phyloP scores from a whole-genome alignment of 345 rosid species.

The Murraya paniculata region DNA sequence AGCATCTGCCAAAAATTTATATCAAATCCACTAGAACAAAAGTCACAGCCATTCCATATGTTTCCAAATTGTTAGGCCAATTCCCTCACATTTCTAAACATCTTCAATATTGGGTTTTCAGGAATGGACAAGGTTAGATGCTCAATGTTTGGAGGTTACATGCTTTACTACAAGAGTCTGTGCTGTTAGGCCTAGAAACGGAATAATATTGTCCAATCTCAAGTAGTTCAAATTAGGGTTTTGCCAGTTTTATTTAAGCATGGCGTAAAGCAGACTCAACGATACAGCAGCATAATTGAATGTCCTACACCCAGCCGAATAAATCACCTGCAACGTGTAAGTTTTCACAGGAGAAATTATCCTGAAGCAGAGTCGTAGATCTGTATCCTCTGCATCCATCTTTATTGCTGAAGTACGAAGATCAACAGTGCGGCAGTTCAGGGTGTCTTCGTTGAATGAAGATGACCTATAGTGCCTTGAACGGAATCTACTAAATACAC shows the following conservation, averaged over 20 bases:
- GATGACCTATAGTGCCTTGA: constrained; percentile 53
- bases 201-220: not conserved
- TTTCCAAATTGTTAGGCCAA: not conserved
- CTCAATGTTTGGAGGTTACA: not conserved
- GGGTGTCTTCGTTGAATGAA: constrained; percentile 53
- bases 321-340: constrained; percentile 73
- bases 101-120: not conserved
- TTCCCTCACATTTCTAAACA: not conserved
- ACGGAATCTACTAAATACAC: constrained; percentile 82
- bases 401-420: constrained; percentile 69
- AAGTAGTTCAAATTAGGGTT: not conserved
- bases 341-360: constrained; percentile 73
- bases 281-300: not conserved
- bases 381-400: constrained; percentile 72
- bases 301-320: not conserved
- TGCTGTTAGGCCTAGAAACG: not conserved
- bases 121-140: not conserved
- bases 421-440: constrained; percentile 55
- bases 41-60: not conserved
- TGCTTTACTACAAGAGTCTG: not conserved
- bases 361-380: constrained; percentile 85
- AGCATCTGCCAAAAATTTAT: not conserved
- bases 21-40: not conserved
- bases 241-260: not conserved
- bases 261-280: not conserved